A percentile compares a stretch with the other conserved stretches of the same genome.
phyloP scores from a whole-genome alignment of 805 yeast species.

The Ogataea paraovalis region DNA sequence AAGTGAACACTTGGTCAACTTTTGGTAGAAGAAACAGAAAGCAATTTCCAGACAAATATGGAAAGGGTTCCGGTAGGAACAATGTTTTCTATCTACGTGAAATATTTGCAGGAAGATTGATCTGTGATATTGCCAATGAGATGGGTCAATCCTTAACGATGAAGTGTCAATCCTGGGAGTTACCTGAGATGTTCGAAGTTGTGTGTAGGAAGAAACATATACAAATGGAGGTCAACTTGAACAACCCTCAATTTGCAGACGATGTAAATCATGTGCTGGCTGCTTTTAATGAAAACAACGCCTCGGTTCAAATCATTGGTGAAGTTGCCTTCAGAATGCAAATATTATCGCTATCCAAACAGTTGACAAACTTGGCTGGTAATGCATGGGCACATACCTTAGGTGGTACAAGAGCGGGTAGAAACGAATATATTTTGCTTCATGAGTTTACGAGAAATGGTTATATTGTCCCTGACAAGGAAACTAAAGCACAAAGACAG shows the following conservation, averaged over 20 bases:
- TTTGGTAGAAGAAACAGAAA: conserved; percentile 80
- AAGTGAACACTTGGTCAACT: conserved; percentile 71
- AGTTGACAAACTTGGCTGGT: conserved; percentile 90
- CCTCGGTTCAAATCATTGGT: conserved; percentile 65
- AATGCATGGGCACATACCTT: conserved; percentile 96
- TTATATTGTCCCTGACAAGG: conserved; percentile 77
- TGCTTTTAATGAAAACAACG: conserved; percentile 65
- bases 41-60: conserved; percentile 74
- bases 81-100: conserved; percentile 53
- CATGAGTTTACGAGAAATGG: conserved; percentile 85
- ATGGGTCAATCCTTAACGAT: conserved; percentile 89
- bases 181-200: conserved; percentile 84
- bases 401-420: conserved; percentile 92
- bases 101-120: conserved; percentile 75
- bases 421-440: conserved; percentile 87
- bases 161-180: conserved; percentile 92
- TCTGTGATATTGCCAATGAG: conserved; percentile 92
- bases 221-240: conserved; percentile 70
- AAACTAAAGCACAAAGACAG: conserved; percentile 33
- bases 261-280: conserved; percentile 65
- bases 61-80: conserved; percentile 47
- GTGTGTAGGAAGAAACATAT: conserved; percentile 62
- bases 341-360: conserved; percentile 83
- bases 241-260: conserved; percentile 58
- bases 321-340: conserved; percentile 80